Percentiles rank a stretch among this genome's conserved stretches.
phyloP scores from a whole-genome alignment of 768 basidiomycete genomes.

The Podaxis rugospora region DNA sequence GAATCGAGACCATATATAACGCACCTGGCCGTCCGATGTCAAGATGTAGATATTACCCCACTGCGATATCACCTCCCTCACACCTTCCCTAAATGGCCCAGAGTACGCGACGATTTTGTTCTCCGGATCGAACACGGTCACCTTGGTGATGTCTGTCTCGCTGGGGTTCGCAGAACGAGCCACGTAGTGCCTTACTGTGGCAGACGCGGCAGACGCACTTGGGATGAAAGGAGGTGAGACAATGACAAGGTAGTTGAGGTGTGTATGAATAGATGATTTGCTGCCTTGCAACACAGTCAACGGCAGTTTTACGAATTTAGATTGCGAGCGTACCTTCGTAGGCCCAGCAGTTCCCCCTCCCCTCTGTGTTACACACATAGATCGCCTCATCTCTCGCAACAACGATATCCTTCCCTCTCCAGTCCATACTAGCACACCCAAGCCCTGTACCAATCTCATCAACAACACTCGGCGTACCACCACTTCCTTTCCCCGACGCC shows the following conservation, averaged over 20 bases:
- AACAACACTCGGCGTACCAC: conserved; percentile 60
- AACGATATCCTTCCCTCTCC: conserved; percentile 67
- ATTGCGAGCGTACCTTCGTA: conserved; percentile 68
- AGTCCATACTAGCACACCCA: conserved; percentile 82
- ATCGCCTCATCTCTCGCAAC: conserved; percentile 91
- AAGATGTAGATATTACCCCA: conserved; percentile 82
- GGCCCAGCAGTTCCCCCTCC: conserved; percentile 80
- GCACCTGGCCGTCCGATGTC: conserved; percentile 72
- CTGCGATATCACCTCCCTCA: conserved; percentile 75
- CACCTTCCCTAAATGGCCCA: conserved; percentile 76
- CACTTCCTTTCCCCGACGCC: conserved; percentile 66
- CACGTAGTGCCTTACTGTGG: conserved; percentile 73
- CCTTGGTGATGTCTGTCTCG: conserved; percentile 64
- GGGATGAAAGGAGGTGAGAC: conserved; percentile 82
- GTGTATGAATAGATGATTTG: conserved; percentile 74
- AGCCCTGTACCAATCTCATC: conserved; percentile 86
- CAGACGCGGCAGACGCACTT: conserved; percentile 57
- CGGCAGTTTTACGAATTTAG: background rate
- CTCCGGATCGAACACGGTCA: conserved; percentile 87
- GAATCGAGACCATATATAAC: conserved; percentile 16
- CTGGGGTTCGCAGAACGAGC: conserved; percentile 40
- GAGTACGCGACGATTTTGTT: conserved; percentile 89
- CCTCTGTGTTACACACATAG: conserved; percentile 79
- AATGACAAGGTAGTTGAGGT: conserved; percentile 83
- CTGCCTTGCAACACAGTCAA: conserved; percentile 38